Percentiles rank a stretch among this genome's conserved stretches.
phyloP scores from a whole-genome alignment of 495 filamentous ascomycete genomes.

The Aspergillus asperescens region DNA sequence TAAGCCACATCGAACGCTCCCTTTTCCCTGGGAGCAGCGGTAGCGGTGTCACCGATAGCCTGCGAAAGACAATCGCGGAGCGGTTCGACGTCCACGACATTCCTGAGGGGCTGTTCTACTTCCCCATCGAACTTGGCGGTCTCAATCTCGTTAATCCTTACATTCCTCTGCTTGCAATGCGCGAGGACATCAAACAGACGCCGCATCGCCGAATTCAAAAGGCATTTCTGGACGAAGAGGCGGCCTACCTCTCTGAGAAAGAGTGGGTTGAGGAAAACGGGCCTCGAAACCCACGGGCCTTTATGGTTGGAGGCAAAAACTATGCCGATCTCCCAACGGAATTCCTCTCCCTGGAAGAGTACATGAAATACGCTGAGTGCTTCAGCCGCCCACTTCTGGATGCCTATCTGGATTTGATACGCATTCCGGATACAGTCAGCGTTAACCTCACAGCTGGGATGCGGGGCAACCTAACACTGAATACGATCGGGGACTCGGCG shows the following conservation, averaged over 20 bases:
- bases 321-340: slow-evolving; percentile 20
- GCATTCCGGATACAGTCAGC: slow-evolving; percentile 33
- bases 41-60: slow-evolving; percentile 52
- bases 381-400: slow-evolving; percentile 27
- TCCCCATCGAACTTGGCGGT: slow-evolving; percentile 55
- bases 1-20: slow-evolving; percentile 53
- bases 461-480: slow-evolving; percentile 25
- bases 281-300: background rate
- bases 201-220: slow-evolving; percentile 40
- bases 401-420: slow-evolving; percentile 36
- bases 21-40: slow-evolving; percentile 38
- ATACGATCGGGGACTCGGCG: slow-evolving; percentile 9
- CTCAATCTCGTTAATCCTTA: slow-evolving; percentile 55
- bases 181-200: slow-evolving; percentile 45
- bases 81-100: slow-evolving; percentile 52
- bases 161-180: slow-evolving; percentile 48
- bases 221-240: slow-evolving; percentile 41
- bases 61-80: slow-evolving; percentile 48
- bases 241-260: slow-evolving; percentile 44
- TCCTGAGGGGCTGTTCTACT: slow-evolving; percentile 65
- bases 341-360: slow-evolving; percentile 55
- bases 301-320: background rate
- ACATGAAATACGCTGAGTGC: slow-evolving; percentile 46
- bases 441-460: slow-evolving; percentile 28
- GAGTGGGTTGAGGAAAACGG: slow-evolving; percentile 37